Percentiles rank a stretch among this genome's conserved stretches.
Evolutionary conservation across 805 yeast species (phyloP).

Genomic region (Kodamaea restingae): DNA sequence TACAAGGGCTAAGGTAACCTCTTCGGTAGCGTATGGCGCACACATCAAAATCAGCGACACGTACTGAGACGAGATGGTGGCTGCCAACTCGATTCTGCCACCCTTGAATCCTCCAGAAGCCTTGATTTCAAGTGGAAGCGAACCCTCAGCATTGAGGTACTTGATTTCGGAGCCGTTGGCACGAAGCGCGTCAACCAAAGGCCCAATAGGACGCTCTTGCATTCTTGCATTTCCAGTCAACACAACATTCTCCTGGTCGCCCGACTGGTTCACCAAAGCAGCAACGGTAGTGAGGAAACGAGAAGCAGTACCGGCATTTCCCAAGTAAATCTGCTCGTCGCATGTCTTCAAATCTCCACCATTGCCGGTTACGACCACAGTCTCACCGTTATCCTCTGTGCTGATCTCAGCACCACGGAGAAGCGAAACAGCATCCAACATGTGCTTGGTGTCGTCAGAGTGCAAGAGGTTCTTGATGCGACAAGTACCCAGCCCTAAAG

Average conservation of each 20-base stretch:
- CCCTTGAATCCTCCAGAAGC: constrained; percentile 76
- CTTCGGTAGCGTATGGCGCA: constrained; percentile 90
- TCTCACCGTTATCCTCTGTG: constrained; percentile 87
- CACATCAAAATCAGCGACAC: constrained; percentile 95
- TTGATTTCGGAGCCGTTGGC: constrained; percentile 73
- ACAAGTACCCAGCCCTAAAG: constrained; percentile 83
- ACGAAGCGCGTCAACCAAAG: constrained; percentile 85
- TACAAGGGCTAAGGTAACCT: constrained; percentile 81
- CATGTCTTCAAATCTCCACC: constrained; percentile 73
- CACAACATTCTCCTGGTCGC: constrained; percentile 42
- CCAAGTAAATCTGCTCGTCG: constrained; percentile 71
- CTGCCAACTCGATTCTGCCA: constrained; percentile 89
- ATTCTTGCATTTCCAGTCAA: constrained; percentile 94
- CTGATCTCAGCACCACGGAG: constrained; percentile 78
- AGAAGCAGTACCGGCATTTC: constrained; percentile 98
- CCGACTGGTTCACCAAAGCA: constrained; percentile 56
- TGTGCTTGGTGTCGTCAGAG: constrained; percentile 93
- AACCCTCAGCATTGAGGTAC: constrained; percentile 72
- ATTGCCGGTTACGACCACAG: constrained; percentile 77
- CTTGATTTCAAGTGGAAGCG: constrained; percentile 71
- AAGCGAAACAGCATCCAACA: constrained; percentile 80
- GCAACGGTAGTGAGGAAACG: constrained; percentile 92
- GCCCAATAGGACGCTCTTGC: constrained; percentile 97
- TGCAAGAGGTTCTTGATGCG: constrained; percentile 81
- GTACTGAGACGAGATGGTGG: constrained; percentile 95